These are phyloP conservation scores for Tetraselmis chui DNA, from an alignment of 139 green algal species.

Conservation along the genomic window DNA sequence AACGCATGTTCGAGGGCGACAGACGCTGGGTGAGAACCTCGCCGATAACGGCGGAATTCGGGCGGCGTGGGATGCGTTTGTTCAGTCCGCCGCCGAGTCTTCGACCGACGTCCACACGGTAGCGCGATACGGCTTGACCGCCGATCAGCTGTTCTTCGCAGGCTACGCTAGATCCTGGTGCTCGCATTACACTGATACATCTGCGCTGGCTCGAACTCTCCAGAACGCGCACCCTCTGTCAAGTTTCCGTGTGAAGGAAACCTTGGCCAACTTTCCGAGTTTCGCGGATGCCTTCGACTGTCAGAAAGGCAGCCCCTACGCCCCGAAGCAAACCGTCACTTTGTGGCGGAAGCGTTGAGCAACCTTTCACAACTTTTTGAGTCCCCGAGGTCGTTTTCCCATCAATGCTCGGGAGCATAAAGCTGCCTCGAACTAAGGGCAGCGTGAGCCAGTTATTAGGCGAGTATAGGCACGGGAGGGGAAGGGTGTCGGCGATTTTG, in stretches of 20 bases:
- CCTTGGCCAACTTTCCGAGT: background rate
- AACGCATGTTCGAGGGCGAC: background rate
- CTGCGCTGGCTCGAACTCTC: background rate
- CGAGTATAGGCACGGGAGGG: too few species aligned
- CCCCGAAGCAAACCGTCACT: background rate
- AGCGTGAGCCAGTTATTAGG: too few species aligned
- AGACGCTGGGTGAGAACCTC: conserved; percentile 3
- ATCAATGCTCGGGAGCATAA: too few species aligned
- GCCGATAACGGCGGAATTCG: conserved; percentile 5
- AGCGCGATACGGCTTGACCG: background rate
- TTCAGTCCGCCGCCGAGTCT: background rate
- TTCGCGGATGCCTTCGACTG: background rate
- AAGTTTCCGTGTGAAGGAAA: background rate
- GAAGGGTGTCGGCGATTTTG: too few species aligned
- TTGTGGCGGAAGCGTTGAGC: too few species aligned
- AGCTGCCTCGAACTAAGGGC: too few species aligned
- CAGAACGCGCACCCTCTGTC: background rate
- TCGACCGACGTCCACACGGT: background rate
- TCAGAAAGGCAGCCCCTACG: background rate
- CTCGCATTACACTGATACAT: background rate
- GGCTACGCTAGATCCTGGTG: background rate
- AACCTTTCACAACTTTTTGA: too few species aligned
- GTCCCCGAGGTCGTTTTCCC: too few species aligned
- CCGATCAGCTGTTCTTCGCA: background rate
- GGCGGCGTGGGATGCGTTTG: background rate